Percentiles rank a stretch among this genome's conserved stretches.
phyloP scores from a whole-genome alignment of 1,284 basidiomycete genomes.

The Pyrrhoderma noxium region DNA sequence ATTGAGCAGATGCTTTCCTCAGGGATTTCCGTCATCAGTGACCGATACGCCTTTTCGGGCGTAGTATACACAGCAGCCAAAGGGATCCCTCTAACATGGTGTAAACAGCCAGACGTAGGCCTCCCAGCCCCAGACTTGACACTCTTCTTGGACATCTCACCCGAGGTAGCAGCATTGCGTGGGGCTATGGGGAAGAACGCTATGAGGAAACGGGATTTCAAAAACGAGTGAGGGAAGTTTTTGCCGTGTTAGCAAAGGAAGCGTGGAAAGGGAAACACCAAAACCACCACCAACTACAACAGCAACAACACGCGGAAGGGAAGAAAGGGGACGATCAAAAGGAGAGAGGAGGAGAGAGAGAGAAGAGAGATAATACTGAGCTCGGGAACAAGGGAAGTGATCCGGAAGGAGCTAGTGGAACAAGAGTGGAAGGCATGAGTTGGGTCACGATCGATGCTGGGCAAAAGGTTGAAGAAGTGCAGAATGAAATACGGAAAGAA shows the following conservation, averaged over 20 bases:
- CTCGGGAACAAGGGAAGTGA: too few relatives aligned
- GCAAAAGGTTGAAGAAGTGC: constrained; percentile 48
- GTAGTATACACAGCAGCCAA: constrained; percentile 93
- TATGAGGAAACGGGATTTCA: constrained; percentile 82
- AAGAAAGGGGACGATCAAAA: too few relatives aligned
- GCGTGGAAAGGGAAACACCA: constrained; percentile 34
- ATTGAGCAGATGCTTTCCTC: constrained; percentile 55
- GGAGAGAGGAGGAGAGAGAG: too few relatives aligned
- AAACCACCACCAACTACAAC: too few relatives aligned
- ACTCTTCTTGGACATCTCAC: constrained; percentile 80
- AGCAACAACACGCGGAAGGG: too few relatives aligned
- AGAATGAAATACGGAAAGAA: constrained; percentile 46
- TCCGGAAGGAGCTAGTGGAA: too few relatives aligned
- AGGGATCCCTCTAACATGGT: constrained; percentile 65
- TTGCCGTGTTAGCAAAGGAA: constrained; percentile 55
- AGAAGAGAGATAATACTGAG: too few relatives aligned
- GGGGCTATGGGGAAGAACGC: constrained; percentile 89
- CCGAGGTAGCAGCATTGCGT: constrained; percentile 63
- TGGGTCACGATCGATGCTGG: constrained; percentile 71
- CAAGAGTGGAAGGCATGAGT: constrained; percentile 22
- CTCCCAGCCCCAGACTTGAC: constrained; percentile 88
- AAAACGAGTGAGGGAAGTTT: constrained; percentile 55
- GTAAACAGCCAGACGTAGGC: constrained; percentile 74
- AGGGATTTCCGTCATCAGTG: constrained; percentile 79
- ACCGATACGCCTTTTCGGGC: constrained; percentile 96